A percentile compares a stretch with the other conserved stretches of the same genome.
Evolutionary conservation across 371 early-diverging fungal species (phyloP).

Genomic region (Batkoa obscura): DNA sequence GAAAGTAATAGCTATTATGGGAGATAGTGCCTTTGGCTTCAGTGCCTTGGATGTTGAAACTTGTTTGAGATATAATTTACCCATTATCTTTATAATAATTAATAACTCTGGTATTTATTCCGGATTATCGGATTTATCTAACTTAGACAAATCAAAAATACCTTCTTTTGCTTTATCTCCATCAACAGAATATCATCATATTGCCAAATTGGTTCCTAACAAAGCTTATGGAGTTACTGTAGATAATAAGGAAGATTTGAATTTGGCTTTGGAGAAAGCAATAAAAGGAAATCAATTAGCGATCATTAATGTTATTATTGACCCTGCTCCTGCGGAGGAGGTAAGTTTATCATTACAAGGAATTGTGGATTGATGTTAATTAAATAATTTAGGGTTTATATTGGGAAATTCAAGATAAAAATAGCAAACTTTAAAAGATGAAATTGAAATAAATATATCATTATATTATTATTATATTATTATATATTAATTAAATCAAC

Average conservation of each 20-base stretch:
- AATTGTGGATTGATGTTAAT: too few relatives aligned
- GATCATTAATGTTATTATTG: slow-evolving; percentile 5
- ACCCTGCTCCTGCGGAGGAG: slow-evolving; percentile 1
- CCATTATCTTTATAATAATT: slow-evolving; percentile 47
- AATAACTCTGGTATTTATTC: slow-evolving; percentile 68
- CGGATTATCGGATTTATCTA: slow-evolving; percentile 23
- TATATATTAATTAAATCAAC: too few relatives aligned
- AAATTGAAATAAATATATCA: too few relatives aligned
- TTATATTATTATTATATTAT: too few relatives aligned
- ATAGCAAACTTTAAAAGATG: too few relatives aligned
- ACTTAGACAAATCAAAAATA: not conserved
- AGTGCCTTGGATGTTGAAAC: slow-evolving; percentile 68
- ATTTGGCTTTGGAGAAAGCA: not conserved
- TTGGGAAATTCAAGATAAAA: too few relatives aligned
- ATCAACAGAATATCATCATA: not conserved
- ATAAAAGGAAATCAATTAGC: not conserved
- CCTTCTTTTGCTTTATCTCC: slow-evolving; percentile 6
- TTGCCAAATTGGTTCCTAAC: not conserved
- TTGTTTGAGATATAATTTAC: slow-evolving; percentile 37
- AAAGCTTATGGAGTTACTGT: not conserved
- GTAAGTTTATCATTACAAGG: not conserved
- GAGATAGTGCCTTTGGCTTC: slow-evolving; percentile 71
- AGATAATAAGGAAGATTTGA: not conserved
- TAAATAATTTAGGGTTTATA: too few relatives aligned
- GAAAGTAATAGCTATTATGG: slow-evolving; percentile 44